Conservation (phyloP, 116 monocot genomes). For the Dioscorea cayenensis region DNA sequence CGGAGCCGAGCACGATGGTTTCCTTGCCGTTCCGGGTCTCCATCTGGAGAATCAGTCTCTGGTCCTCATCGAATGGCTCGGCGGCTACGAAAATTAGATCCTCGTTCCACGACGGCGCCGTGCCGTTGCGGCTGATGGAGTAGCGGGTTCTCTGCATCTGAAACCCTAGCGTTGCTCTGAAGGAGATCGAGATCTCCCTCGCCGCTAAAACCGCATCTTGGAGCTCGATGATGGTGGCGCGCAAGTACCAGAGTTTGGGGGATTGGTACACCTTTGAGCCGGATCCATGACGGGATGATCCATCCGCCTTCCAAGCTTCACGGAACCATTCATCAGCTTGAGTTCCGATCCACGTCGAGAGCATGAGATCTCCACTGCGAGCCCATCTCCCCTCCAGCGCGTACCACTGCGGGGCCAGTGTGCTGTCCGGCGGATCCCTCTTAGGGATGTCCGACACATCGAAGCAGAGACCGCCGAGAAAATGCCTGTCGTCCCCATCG, state of each 20-base stretch:
- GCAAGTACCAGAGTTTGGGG: constrained; percentile 91
- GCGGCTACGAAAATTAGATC: constrained; percentile 78
- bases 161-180: constrained; percentile 50
- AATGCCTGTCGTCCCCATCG: constrained; percentile 21
- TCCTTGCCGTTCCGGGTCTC: constrained; percentile 64
- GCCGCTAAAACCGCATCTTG: constrained; percentile 32
- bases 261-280: constrained; percentile 77
- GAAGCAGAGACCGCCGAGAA: constrained; percentile 83
- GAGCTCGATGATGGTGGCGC: constrained; percentile 62
- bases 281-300: constrained; percentile 20
- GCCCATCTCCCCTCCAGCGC: constrained; percentile 53
- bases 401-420: constrained; percentile 90
- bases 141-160: constrained; percentile 44
- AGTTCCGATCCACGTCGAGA: constrained; percentile 87
- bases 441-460: constrained; percentile 59
- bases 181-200: constrained; percentile 28
- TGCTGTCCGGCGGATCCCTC: constrained; percentile 65
- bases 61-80: constrained; percentile 69
- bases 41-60: constrained; percentile 35
- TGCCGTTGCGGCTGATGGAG: constrained; percentile 30
- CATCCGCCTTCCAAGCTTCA: constrained; percentile 53
- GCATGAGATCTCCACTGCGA: constrained; percentile 62
- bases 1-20: constrained; percentile 27
- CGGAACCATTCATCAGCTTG: constrained; percentile 79
- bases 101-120: constrained; percentile 74